Conservation (phyloP, 2,329 filamentous ascomycete genomes). For the Fusarium drepaniforme region DNA sequence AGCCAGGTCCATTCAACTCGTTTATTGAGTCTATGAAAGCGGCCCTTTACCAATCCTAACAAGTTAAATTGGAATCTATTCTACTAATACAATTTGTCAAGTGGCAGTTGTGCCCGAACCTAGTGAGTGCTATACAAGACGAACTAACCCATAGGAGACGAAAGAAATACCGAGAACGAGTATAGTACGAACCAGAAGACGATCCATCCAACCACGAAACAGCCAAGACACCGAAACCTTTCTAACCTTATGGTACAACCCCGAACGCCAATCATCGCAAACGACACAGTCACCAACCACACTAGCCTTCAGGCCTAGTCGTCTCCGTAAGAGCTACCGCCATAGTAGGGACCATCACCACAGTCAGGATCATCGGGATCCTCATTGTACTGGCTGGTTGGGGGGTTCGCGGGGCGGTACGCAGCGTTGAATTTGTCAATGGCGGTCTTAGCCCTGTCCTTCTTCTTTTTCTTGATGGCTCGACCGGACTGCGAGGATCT, state of each 20-base stretch:
- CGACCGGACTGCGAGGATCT: not conserved
- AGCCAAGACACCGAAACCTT: not conserved
- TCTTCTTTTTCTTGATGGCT: not conserved
- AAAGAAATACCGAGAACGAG: not conserved
- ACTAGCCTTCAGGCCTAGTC: not conserved
- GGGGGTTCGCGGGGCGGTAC: not conserved
- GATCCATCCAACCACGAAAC: not conserved
- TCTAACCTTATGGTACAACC: not conserved
- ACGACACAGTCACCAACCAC: not conserved
- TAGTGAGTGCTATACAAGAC: not conserved
- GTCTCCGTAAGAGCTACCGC: not conserved
- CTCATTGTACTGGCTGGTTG: not conserved
- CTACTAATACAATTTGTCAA: not conserved
- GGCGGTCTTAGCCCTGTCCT: not conserved
- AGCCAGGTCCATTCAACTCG: not conserved
- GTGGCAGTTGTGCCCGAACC: not conserved
- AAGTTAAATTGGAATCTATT: not conserved
- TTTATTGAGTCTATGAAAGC: not conserved
- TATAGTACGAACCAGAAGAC: not conserved
- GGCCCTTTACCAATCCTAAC: not conserved
- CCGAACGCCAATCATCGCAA: not conserved
- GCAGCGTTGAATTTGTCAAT: not conserved
- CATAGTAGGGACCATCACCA: not conserved
- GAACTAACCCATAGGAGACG: not conserved
- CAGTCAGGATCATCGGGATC: not conserved